A percentile compares a stretch with the other conserved stretches of the same genome.
phyloP scores from a whole-genome alignment of 2,329 filamentous ascomycete genomes.

The Xylaria hypoxylon region DNA sequence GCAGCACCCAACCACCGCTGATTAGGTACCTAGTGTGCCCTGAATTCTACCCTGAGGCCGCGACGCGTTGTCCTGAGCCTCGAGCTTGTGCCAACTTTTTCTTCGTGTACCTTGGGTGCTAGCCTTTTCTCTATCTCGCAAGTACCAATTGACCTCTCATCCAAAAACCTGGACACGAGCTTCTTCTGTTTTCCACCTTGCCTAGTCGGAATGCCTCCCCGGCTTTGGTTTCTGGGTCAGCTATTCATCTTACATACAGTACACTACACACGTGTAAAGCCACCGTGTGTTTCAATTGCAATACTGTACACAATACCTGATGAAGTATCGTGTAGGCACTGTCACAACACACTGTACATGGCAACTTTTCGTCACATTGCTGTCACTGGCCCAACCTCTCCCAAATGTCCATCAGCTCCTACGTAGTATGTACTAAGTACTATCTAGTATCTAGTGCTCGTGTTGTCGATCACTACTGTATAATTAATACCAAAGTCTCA shows the following conservation, averaged over 20 bases:
- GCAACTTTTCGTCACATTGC: conserved; percentile 15
- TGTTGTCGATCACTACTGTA: conserved; percentile 22
- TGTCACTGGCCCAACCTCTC: conserved; percentile 26
- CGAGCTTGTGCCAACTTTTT: no score
- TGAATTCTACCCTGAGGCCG: no score
- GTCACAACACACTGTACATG: not conserved
- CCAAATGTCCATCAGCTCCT: conserved; percentile 6
- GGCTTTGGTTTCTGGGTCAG: not conserved
- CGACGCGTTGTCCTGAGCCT: no score
- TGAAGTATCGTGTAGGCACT: no score
- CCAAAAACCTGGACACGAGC: not conserved
- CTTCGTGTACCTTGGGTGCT: no score
- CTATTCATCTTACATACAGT: no score
- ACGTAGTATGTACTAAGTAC: conserved; percentile 1
- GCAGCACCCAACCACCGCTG: conserved; percentile 21
- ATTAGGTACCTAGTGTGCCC: not conserved
- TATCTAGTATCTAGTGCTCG: conserved; percentile 7
- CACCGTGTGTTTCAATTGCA: not conserved
- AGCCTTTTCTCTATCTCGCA: no score
- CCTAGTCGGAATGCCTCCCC: conserved; percentile 15
- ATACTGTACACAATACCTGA: not conserved
- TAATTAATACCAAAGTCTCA: conserved; percentile 11
- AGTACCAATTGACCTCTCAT: no score
- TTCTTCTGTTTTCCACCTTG: not conserved
- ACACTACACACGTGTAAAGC: not conserved